phyloP scores from a whole-genome alignment of 75 land plant species.

The Azolla pinnata region DNA sequence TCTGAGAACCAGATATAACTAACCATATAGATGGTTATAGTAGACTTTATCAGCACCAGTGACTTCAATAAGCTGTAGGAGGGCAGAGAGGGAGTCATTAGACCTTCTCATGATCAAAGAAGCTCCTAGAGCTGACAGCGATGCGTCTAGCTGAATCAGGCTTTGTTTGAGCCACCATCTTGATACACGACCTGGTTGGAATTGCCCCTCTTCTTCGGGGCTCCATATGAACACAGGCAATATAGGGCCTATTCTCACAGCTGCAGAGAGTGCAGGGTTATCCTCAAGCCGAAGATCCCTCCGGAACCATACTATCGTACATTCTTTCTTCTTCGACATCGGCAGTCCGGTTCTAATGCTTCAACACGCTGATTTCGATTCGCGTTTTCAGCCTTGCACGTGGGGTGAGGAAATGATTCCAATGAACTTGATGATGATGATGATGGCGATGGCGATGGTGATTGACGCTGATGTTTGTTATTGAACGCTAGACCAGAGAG shows the following conservation, averaged over 20 bases:
- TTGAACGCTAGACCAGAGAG: no score
- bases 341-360: no score
- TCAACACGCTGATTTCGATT: no score
- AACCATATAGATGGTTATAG: constrained; percentile 80
- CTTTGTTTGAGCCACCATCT: constrained; percentile 84
- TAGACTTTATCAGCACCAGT: constrained; percentile 54
- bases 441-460: no score
- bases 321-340: no score
- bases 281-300: constrained; percentile 94
- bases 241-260: constrained; percentile 61
- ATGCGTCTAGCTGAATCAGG: constrained; percentile 44
- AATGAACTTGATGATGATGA: no score
- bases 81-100: constrained; percentile 39
- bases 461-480: no score
- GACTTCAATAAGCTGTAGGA: constrained; percentile 36
- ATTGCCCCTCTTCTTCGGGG: constrained; percentile 70
- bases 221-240: constrained; percentile 58
- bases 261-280: constrained; percentile 89
- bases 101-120: constrained; percentile 43
- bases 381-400: no score
- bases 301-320: constrained; percentile 93
- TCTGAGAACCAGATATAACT: constrained; percentile 11
- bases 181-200: constrained; percentile 63
- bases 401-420: no score
- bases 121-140: constrained; percentile 49